Base-by-base conservation (phyloP, 305 asterid species). In the Fraxinus sp. region DNA sequence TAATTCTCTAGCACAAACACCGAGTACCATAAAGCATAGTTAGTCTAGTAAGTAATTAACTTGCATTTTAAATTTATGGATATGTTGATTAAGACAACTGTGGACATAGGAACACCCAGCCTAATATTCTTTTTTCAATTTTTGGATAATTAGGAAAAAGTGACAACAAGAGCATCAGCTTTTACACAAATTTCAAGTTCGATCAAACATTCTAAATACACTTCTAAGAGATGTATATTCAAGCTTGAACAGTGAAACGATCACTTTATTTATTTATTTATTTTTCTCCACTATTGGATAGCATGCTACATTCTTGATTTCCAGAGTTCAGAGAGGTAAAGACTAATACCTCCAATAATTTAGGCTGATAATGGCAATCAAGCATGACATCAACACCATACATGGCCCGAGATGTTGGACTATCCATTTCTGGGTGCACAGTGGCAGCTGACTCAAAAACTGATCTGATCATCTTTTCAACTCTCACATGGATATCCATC, bases 331-430 rank as follows among this genome's bases (percentile, higher is more conserved):
- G 37, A 78, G 76, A 70, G 72, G 68, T 39, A 80, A 62, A 77
- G 83, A 77, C 62, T 66, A 86, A 10, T 37, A 96, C 98, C 98
- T 96, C 99, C 84, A 96, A 81, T 84, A 96, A 83, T 84, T 95
- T 95, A 75, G 99, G 98, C 89, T 90, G 92, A 81, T 90, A 96
- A 59, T 86, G 75, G 81, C 81, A 24, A 86, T 93, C 97, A 64
- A 96, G 93, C 98, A 96, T 96, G 89, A 96, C 98, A 89, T 96
- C 99, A 68, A 96, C 91, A 32, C 98, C 99, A 86, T 95, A 96
- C 90, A 95, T 96, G 80, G 99, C 98, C 90, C 98, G 90, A 46
- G 99, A 95, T 59, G 86, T 93, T 64, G 93, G 91, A 77, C 92
- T 89, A 57, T 93, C 97, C 97, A 96, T 95, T 90, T 92, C 97